Percentiles rank a stretch among this genome's conserved stretches.
These are phyloP conservation scores for Auriscalpium orientale DNA, from an alignment of 768 basidiomycete species.

Conservation along the genomic window DNA sequence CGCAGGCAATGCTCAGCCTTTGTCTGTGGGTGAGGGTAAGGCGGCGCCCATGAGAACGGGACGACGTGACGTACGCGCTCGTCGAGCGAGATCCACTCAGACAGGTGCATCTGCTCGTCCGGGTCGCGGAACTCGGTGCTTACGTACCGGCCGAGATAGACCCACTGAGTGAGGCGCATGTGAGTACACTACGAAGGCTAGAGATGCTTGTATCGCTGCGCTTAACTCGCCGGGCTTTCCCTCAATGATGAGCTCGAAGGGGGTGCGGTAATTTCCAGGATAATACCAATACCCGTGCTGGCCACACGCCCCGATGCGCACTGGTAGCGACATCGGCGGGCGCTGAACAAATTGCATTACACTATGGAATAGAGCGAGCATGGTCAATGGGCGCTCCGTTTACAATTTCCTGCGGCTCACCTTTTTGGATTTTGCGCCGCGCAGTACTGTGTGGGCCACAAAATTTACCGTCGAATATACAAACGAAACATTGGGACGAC, in stretches of 20 bases:
- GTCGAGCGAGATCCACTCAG: conserved; percentile 26
- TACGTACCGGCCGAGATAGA: conserved; percentile 22
- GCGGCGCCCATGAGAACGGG: not conserved
- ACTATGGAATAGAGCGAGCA: not conserved
- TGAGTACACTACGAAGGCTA: too few relatives aligned
- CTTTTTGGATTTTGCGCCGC: not conserved
- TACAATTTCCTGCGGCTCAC: not conserved
- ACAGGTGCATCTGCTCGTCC: conserved; percentile 20
- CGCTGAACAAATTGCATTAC: conserved; percentile 20
- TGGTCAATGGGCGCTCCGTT: too few relatives aligned
- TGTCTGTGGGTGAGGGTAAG: conserved; percentile 8
- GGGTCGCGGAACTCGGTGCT: conserved; percentile 12
- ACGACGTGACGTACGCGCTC: conserved; percentile 19
- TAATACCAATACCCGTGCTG: conserved; percentile 26
- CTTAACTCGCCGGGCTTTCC: conserved; percentile 15
- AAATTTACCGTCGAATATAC: not conserved
- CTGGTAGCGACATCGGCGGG: conserved; percentile 23
- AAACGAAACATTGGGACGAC: too few relatives aligned
- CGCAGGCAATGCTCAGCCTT: conserved; percentile 19
- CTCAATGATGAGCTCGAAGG: conserved; percentile 26
- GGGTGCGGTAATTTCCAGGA: conserved; percentile 10
- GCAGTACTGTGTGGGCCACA: not conserved
- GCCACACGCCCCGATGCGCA: conserved; percentile 18
- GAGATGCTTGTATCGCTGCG: not conserved
- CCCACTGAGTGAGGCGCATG: conserved; percentile 16